Evolutionary conservation across 805 yeast genomes (phyloP), one percentile per base, ranked within the genome.

Genomic region (Candida glaebosa): DNA sequence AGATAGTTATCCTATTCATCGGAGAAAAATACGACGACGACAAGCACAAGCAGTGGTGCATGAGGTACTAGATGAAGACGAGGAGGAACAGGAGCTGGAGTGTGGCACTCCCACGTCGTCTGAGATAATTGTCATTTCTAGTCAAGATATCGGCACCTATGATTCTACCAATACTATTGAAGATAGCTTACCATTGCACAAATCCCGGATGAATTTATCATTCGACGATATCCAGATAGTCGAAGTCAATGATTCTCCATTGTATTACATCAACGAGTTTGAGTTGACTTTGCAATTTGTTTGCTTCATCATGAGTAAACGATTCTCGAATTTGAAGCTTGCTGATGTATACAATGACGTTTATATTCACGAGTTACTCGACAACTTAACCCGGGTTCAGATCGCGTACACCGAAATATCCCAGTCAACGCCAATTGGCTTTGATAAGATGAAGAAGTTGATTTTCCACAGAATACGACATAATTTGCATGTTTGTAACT

Each of bases 391-490:
- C 1, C 34, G 42, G 1, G 12, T 44, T 2, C 46, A 42, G 31
- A n/a, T 44, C 10, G 31, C 42, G 15, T 18, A 39, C 18, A 26
- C 18, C n/a, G 33, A 44, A 4, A 5, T 45, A 19, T 26, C 40
- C 12, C 16, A 16, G 10, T 17, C 31, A 12, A 26, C 38, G 8
- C 33, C 31, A 5, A 14, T 41, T 10, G 28, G 42, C 8, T 37
- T 37, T 17, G n/a, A 22, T 3, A 35, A 41, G 22, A 24, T 38
- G 5, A 44, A 47, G 17, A 46, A 43, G 17, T 43, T 47, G 12
- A 38, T 56, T 4, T 63, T 64, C 31, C 67, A 63, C 37, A 36
- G 48, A 17, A 52, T 58, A 18, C 45, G 67, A 36, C 66, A 61
- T 37, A 34, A 44, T 22, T 35, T 63, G 16, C 68, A 60, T 28